A percentile compares a stretch with the other conserved stretches of the same genome.
Evolutionary conservation across 495 filamentous ascomycete genomes (phyloP).

Genomic region (Cenococcum geophilum): DNA sequence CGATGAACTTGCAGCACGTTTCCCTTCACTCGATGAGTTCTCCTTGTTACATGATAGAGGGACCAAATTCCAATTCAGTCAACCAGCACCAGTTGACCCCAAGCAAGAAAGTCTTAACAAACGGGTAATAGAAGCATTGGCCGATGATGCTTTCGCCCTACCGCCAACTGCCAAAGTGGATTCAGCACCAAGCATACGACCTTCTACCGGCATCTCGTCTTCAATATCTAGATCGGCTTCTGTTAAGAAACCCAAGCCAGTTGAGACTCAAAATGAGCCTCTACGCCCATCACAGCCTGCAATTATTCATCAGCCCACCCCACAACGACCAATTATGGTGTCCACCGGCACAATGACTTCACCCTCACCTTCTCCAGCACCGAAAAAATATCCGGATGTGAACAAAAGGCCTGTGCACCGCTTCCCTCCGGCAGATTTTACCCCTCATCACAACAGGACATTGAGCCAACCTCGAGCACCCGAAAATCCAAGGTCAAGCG

Average conservation of each 20-base stretch:
- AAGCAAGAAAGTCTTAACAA: conserved; percentile 60
- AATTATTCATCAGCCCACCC: conserved; percentile 54
- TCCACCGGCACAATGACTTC: conserved; percentile 92
- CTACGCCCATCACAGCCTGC: conserved; percentile 48
- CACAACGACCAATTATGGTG: conserved; percentile 65
- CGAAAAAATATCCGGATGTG: conserved; percentile 40
- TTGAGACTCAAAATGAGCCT: conserved; percentile 20
- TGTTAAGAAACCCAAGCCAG: conserved; percentile 38
- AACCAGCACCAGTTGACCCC: conserved; percentile 39
- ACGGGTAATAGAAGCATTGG: conserved; percentile 73
- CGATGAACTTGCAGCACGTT: conserved; percentile 79
- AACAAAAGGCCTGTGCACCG: conserved; percentile 36
- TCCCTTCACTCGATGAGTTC: conserved; percentile 91
- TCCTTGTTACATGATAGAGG: conserved; percentile 80
- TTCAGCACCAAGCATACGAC: conserved; percentile 17
- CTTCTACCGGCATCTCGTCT: conserved; percentile 15
- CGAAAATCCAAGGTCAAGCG: conserved; percentile 28
- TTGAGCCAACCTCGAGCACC: conserved; percentile 35
- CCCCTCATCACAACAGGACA: conserved; percentile 28
- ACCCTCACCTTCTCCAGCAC: conserved; percentile 55
- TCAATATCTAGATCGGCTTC: conserved; percentile 22
- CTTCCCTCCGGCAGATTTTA: conserved; percentile 23
- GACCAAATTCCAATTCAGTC: conserved; percentile 80
- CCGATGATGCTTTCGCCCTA: conserved; percentile 78
- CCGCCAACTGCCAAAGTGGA: conserved; percentile 31